Percentiles rank a stretch among this genome's conserved stretches.
phyloP scores from a whole-genome alignment of 2,329 filamentous ascomycete species.

The Macroventuria anomochaeta region DNA sequence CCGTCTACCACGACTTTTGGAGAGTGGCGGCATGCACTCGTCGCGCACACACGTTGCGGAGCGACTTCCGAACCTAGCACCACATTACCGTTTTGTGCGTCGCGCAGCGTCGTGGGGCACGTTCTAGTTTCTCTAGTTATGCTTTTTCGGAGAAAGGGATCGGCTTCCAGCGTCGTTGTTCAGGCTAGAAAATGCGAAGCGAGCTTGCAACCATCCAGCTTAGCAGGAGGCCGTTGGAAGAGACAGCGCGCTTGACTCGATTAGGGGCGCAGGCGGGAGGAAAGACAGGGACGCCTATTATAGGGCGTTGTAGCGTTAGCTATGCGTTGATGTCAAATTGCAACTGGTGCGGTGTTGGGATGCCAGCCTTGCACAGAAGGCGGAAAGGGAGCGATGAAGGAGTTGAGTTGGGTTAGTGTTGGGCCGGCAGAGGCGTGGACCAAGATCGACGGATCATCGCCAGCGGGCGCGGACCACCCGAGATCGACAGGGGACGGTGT shows the following conservation, averaged over 20 bases:
- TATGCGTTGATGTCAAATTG: slow-evolving; percentile 1
- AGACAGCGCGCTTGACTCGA: background rate
- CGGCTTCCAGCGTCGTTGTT: background rate
- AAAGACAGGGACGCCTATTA: slow-evolving; percentile 15
- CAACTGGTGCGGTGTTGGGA: background rate
- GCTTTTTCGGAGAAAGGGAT: slow-evolving; percentile 6
- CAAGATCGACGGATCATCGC: slow-evolving; percentile 16
- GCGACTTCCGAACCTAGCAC: slow-evolving; percentile 1
- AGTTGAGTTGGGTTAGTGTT: background rate
- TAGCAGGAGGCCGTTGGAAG: background rate
- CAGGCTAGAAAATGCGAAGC: background rate
- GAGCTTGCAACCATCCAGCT: background rate
- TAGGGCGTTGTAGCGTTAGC: slow-evolving; percentile 2
- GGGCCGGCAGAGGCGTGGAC: slow-evolving; percentile 6
- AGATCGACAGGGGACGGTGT: slow-evolving; percentile 7
- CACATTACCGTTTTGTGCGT: slow-evolving; percentile 6
- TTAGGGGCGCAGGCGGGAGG: background rate
- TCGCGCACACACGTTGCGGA: slow-evolving; percentile 13
- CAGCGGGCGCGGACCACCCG: slow-evolving; percentile 1
- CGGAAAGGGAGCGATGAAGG: slow-evolving; percentile 6
- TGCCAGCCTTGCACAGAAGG: slow-evolving; percentile 15
- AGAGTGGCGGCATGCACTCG: background rate
- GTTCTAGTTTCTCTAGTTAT: background rate
- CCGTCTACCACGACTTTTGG: too few relatives aligned
- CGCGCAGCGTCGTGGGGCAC: background rate